A percentile compares a stretch with the other conserved stretches of the same genome.
Conservation (phyloP, 306 rosid species). For the Hippophae tibetana region DNA sequence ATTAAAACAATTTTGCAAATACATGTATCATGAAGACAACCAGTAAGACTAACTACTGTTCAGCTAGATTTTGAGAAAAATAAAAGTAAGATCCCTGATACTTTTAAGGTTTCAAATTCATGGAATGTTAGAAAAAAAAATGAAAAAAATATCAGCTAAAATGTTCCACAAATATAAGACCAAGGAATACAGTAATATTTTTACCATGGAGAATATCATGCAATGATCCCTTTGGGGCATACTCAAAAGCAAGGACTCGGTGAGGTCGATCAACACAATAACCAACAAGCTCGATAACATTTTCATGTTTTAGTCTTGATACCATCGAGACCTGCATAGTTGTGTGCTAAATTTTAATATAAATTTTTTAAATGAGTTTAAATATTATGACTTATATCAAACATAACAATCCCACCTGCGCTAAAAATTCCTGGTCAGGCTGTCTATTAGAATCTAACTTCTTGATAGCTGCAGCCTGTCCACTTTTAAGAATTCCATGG, state of each 20-base stretch:
- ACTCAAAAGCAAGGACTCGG: slow-evolving; percentile 62
- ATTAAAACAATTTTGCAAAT: neutral
- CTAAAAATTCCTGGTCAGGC: slow-evolving; percentile 62
- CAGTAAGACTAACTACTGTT: too few relatives aligned
- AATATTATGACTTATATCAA: neutral
- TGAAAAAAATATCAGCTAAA: too few relatives aligned
- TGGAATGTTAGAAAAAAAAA: too few relatives aligned
- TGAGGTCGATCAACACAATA: slow-evolving; percentile 63
- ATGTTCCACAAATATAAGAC: neutral
- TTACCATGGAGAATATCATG: slow-evolving; percentile 71
- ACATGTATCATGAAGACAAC: too few relatives aligned
- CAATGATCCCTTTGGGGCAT: slow-evolving; percentile 73
- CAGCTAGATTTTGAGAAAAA: too few relatives aligned
- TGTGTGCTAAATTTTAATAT: neutral
- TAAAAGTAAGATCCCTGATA: too few relatives aligned
- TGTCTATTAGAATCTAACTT: slow-evolving; percentile 65
- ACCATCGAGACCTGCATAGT: slow-evolving; percentile 56
- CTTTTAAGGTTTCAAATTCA: too few relatives aligned
- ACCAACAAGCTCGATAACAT: slow-evolving; percentile 55
- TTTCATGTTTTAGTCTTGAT: slow-evolving; percentile 69
- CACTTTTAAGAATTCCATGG: slow-evolving; percentile 39
- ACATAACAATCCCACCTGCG: slow-evolving; percentile 42
- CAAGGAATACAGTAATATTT: neutral
- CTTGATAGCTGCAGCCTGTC: slow-evolving; percentile 56
- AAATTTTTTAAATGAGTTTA: neutral